Conservation (phyloP, 2,329 filamentous ascomycete genomes). For the Fusarium bactridioides region DNA sequence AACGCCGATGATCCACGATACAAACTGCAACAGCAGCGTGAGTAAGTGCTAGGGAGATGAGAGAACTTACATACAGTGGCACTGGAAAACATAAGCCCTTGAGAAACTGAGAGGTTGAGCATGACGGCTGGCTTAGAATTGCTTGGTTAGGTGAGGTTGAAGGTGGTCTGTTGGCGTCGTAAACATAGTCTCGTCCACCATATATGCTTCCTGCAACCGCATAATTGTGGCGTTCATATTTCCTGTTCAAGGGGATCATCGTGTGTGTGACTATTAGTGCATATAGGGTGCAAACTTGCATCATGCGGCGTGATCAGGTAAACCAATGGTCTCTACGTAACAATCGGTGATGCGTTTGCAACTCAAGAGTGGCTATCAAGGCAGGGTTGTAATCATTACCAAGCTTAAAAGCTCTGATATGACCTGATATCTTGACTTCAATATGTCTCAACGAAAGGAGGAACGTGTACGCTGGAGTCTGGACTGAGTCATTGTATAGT, state of each 20-base stretch:
- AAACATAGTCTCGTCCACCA: no score
- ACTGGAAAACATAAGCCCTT: background rate
- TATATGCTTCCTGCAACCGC: background rate
- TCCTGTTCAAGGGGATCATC: background rate
- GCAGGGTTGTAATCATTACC: background rate
- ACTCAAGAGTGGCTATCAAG: background rate
- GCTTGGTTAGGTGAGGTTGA: background rate
- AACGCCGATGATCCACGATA: background rate
- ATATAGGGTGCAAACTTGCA: background rate
- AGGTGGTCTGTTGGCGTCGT: rapidly evolving
- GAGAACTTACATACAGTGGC: background rate
- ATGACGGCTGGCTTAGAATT: background rate
- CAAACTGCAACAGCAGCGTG: background rate
- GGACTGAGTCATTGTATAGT: background rate
- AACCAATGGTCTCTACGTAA: background rate
- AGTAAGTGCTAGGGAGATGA: rapidly evolving
- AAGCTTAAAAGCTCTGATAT: background rate
- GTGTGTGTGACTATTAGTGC: background rate
- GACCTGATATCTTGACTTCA: background rate
- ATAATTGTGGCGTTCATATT: background rate
- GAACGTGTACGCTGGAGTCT: no score
- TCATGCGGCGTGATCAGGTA: background rate
- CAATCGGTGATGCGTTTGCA: background rate
- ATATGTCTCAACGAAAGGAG: no score
- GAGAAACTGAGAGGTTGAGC: background rate